Conservation (phyloP, 2,329 filamentous ascomycete genomes). For the Sporothrix dimorphospora region DNA sequence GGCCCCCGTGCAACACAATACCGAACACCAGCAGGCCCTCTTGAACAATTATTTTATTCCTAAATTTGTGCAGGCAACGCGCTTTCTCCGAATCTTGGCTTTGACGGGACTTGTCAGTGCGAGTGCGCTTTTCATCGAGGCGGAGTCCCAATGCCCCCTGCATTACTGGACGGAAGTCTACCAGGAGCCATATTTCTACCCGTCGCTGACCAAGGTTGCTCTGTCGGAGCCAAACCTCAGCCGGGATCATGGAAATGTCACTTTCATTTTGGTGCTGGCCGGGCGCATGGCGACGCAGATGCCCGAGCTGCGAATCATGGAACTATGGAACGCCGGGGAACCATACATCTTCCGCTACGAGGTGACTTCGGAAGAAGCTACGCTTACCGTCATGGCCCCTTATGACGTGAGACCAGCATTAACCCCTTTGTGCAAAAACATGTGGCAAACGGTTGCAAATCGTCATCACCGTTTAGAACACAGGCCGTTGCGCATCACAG, state of each 20-base stretch:
- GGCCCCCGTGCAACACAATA: background rate
- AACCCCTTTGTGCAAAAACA: background rate
- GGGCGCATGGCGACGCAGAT: background rate
- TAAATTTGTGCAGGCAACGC: background rate
- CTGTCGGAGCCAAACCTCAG: background rate
- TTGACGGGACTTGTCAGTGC: background rate
- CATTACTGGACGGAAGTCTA: background rate
- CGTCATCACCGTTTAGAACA: background rate
- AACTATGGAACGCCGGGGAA: background rate
- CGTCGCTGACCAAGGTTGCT: background rate
- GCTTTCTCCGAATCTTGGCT: background rate
- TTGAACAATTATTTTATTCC: background rate
- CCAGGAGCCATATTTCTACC: background rate
- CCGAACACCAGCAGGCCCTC: background rate
- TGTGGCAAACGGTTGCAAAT: background rate
- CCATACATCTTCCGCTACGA: conserved; percentile 6
- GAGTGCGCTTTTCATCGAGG: background rate
- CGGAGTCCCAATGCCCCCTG: background rate
- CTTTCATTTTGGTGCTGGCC: background rate
- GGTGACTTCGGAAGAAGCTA: background rate
- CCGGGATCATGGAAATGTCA: background rate
- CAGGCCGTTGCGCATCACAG: background rate
- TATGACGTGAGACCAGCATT: background rate
- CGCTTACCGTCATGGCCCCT: background rate
- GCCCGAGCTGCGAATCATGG: background rate